Conservation (phyloP, 768 basidiomycete species). For the Collybia sp. region DNA sequence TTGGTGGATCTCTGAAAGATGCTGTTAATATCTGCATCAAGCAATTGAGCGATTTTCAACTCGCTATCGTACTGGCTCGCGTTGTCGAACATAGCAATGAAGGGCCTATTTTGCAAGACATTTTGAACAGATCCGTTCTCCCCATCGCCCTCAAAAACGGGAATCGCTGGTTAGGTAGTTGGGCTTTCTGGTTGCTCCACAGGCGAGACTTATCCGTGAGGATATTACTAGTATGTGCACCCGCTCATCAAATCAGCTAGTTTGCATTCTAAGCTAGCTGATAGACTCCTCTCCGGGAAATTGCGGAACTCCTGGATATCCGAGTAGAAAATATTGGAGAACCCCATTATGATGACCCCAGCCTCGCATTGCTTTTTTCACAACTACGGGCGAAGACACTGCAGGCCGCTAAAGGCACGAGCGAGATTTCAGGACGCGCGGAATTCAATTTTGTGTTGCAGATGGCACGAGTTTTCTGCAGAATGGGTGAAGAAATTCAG, state of each 20-base stretch:
- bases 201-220: slow-evolving; percentile 87
- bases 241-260: neutral
- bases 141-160: slow-evolving; percentile 84
- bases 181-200: slow-evolving; percentile 95
- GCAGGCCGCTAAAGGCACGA: slow-evolving; percentile 90
- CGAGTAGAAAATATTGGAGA: slow-evolving; percentile 66
- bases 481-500: slow-evolving; percentile 72
- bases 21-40: slow-evolving; percentile 88
- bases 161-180: slow-evolving; percentile 90
- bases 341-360: slow-evolving; percentile 91
- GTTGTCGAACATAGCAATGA: slow-evolving; percentile 79
- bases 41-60: slow-evolving; percentile 85
- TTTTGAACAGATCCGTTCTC: slow-evolving; percentile 72
- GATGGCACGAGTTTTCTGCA: slow-evolving; percentile 87
- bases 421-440: slow-evolving; percentile 79
- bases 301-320: slow-evolving; percentile 54
- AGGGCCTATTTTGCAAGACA: slow-evolving; percentile 67
- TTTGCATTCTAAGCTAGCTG: neutral
- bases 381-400: slow-evolving; percentile 87
- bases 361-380: slow-evolving; percentile 84
- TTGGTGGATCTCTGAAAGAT: slow-evolving; percentile 85
- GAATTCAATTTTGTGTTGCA: slow-evolving; percentile 97
- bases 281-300: slow-evolving; percentile 74
- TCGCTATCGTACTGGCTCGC: slow-evolving; percentile 84
- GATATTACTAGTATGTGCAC: slow-evolving; percentile 68